Base-by-base conservation (phyloP, 352 stramenopile genomes). In the Blastocystis sp. region DNA sequence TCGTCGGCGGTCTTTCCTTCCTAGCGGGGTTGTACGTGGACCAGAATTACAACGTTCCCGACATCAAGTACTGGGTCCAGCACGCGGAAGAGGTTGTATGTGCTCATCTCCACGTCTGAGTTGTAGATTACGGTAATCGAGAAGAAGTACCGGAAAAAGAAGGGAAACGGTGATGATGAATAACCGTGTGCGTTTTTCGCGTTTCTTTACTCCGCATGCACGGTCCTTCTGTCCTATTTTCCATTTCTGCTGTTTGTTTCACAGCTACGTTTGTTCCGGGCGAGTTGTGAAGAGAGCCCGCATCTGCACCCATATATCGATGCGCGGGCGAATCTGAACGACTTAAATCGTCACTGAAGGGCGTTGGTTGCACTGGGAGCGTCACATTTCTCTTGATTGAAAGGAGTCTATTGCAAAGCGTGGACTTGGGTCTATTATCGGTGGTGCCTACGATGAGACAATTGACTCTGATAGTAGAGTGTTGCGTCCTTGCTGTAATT, bases 1-100 rank as follows among this genome's bases (percentile, higher is more conserved):
- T 82, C 65, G 74, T 69, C 39, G 45, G 50, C 12, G 19, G 45
- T 50, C n/a, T 82, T 21, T 82, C 74, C 10, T 50, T 82, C 37
- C 2, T 82, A 21, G 74, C 59, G 24, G 74, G 74, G n/a, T 26
- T 82, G 26, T 82, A 82, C 69, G 45, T 82, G 21, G 74, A 82
- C 59, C 74, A 82, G n/a, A 82, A 82, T 39, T 82, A 82, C 74
- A 82, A 82, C 31, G 59, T 82, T 50, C 74, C 74, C 12, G 61
- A 82, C 59, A 82, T 82, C 10, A 82, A 82, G 50, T 67, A 66
- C 39, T 82, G 45, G 59, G 29, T 67, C 2, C n/a, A 82, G 50
- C 55, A 82, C 69, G 74, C 39, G 41, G 50, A 66, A 29, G 55
- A 66, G 39, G 21, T 82, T 6, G 74, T 82, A 82, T 24, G 74